Base-by-base conservation (phyloP, 305 asterid species). In the Fraxinus baroniana region DNA sequence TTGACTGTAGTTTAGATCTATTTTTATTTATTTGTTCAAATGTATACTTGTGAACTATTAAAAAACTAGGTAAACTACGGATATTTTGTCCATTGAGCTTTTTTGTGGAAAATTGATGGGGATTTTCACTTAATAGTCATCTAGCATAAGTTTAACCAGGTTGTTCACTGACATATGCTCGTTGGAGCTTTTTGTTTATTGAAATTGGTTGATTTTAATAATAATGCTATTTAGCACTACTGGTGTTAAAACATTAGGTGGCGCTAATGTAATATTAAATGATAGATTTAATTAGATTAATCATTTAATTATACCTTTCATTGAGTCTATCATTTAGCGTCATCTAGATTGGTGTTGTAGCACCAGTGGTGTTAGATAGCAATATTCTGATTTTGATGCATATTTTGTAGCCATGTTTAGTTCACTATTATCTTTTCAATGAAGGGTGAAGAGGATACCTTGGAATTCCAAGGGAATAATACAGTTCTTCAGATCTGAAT, bases 401-500 rank as follows among this genome's bases (percentile, higher is more conserved):
- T 66, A 36, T 10, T 4, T 5, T n/a, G 66, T 5, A 18, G 12
- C 66, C 66, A n/a, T 18, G 66, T 57, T 66, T 66, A 66, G 33
- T 66, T 33, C 37, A 26, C 18, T 66, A 12, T 24, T 64, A 10
- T 66, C 37, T 66, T 66, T 66, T 66, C 13, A 28, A 26, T 66
- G 36, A 66, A 66, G 74, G 74, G 74, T 66, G 74, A 66, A 66
- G 36, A 66, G 37, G 74, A 66, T 66, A 66, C n/a, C 74, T 66
- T 66, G 3, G 72, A 64, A 26, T 33, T 9, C 18, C 20, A 41
- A 41, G 52, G 52, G 52, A 41, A 24, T 39, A n/a, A 46, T 13
- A 78, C 22, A 17, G 55, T 37, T 44, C 55, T 44, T 76, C 22
- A 20, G 33, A 17, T 41, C 12, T 55, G 22, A 37, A 1, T 35